Evolutionary conservation across 2,329 filamentous ascomycete species (phyloP).

Genomic region (Fusarium subtropicale): DNA sequence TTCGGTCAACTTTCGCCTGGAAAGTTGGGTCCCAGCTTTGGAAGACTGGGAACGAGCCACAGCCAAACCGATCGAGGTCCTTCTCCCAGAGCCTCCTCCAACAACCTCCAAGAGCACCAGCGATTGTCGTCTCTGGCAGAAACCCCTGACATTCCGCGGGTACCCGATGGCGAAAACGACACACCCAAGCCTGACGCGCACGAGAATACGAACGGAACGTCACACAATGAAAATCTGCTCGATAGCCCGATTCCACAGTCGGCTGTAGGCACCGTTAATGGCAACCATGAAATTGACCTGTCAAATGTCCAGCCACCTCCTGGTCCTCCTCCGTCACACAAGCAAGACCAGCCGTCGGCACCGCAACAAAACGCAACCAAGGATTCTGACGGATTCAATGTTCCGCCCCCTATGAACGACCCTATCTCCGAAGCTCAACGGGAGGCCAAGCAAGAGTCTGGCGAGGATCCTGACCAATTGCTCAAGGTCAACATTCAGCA

Average conservation of each 20-base stretch:
- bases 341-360: slow-evolving; percentile 52
- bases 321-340: slow-evolving; percentile 60
- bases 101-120: slow-evolving; percentile 67
- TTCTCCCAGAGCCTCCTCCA: slow-evolving; percentile 70
- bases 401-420: slow-evolving; percentile 73
- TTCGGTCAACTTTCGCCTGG: slow-evolving; percentile 68
- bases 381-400: slow-evolving; percentile 80
- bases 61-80: slow-evolving; percentile 56
- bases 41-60: slow-evolving; percentile 73
- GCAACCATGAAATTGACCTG: slow-evolving; percentile 59
- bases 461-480: slow-evolving; percentile 70
- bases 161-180: slow-evolving; percentile 46
- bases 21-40: slow-evolving; percentile 67
- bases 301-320: slow-evolving; percentile 65
- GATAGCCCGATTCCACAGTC: slow-evolving; percentile 49
- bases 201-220: slow-evolving; percentile 61
- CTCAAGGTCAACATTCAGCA: slow-evolving; percentile 86
- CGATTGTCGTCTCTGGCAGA: slow-evolving; percentile 69
- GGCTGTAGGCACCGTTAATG: slow-evolving; percentile 59
- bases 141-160: slow-evolving; percentile 58
- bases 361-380: slow-evolving; percentile 59
- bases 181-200: slow-evolving; percentile 48
- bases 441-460: slow-evolving; percentile 62
- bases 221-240: slow-evolving; percentile 47
- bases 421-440: slow-evolving; percentile 78